Percentiles rank a stretch among this genome's conserved stretches.
These are phyloP conservation scores for Alternaria triticimaculans DNA, from an alignment of 2,329 filamentous ascomycete species.

Conservation along the genomic window DNA sequence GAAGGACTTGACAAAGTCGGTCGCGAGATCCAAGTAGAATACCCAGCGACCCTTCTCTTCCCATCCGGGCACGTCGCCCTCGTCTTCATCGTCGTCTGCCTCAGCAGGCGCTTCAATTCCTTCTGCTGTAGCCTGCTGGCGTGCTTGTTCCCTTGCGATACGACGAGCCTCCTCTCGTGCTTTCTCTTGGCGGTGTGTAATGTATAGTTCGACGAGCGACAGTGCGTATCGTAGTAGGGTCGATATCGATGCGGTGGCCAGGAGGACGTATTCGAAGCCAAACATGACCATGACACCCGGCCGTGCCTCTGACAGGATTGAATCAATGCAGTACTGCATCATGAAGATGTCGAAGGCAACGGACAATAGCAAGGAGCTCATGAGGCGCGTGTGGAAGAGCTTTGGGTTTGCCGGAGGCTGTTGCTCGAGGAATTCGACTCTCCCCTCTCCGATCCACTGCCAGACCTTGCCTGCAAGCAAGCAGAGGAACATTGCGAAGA, in stretches of 20 bases:
- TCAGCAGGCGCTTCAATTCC: slow-evolving; percentile 45
- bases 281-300: slow-evolving; percentile 99
- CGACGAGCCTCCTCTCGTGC: slow-evolving; percentile 59
- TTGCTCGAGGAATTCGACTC: slow-evolving; percentile 93
- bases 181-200: slow-evolving; percentile 76
- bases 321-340: slow-evolving; percentile 79
- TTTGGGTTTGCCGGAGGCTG: slow-evolving; percentile 88
- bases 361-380: slow-evolving; percentile 78
- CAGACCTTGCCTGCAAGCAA: slow-evolving; percentile 95
- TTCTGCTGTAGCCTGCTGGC: slow-evolving; percentile 59
- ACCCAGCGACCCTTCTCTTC: slow-evolving; percentile 94
- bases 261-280: slow-evolving; percentile 92
- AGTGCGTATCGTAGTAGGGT: slow-evolving; percentile 80
- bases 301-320: slow-evolving; percentile 84
- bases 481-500: slow-evolving; percentile 93
- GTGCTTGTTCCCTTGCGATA: slow-evolving; percentile 68
- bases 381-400: slow-evolving; percentile 84
- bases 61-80: slow-evolving; percentile 95
- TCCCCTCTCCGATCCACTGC: slow-evolving; percentile 96
- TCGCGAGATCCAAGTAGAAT: slow-evolving; percentile 83
- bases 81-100: slow-evolving; percentile 81
- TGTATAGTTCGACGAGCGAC: slow-evolving; percentile 76
- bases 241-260: slow-evolving; percentile 79
- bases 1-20: slow-evolving; percentile 87
- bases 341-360: slow-evolving; percentile 80